A percentile compares a stretch with the other conserved stretches of the same genome.
These are phyloP conservation scores for Handroanthus guayacan DNA, from an alignment of 257 asterid genomes.

Conservation along the genomic window DNA sequence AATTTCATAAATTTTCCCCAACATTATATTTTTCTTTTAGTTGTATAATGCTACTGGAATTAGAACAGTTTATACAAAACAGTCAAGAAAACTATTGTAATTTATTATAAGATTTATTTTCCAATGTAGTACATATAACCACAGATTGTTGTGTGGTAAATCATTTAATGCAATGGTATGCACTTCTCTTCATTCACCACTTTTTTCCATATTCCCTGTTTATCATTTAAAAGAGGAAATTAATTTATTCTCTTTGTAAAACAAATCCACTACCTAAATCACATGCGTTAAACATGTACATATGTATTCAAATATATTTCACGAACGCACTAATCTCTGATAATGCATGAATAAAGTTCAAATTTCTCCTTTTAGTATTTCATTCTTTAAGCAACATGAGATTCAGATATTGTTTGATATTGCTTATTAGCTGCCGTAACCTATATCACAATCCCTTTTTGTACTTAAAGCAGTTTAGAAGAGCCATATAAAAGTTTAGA, in stretches of 20 bases:
- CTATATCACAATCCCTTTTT: background rate
- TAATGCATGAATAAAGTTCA: background rate
- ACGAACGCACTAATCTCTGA: background rate
- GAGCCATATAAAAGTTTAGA: background rate
- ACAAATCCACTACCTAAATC: too few relatives aligned
- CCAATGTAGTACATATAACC: background rate
- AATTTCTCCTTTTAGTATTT: background rate
- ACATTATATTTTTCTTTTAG: background rate
- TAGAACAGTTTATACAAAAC: background rate
- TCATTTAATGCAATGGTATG: background rate
- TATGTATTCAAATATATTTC: background rate
- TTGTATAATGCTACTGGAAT: background rate
- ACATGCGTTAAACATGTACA: background rate
- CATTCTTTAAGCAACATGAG: conserved; percentile 5
- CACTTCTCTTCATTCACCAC: background rate
- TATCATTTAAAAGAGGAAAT: background rate
- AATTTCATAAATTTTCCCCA: background rate
- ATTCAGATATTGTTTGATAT: background rate
- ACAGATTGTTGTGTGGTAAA: background rate
- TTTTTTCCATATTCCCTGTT: background rate
- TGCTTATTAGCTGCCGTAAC: background rate
- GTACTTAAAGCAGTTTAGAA: background rate
- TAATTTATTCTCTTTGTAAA: background rate
- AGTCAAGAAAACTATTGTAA: background rate
- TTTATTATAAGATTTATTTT: too few relatives aligned